phyloP scores from a whole-genome alignment of 2,329 filamentous ascomycete genomes.

The Biscogniauxia marginata region DNA sequence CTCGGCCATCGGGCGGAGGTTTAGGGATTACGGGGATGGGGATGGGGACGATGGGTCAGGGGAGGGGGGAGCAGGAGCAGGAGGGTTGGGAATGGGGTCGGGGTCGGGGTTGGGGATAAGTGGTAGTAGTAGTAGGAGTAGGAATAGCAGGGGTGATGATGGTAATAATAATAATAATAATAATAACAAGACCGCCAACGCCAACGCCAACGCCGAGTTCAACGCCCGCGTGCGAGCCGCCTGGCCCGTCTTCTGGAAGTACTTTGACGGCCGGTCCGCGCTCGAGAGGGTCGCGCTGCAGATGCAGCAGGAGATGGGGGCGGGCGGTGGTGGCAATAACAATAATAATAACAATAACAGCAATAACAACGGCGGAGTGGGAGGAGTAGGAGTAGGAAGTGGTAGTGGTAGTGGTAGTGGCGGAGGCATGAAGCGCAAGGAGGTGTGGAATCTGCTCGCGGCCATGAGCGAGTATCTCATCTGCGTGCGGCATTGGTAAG shows the following conservation, averaged over 20 bases:
- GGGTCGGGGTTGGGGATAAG: slow-evolving; percentile 7
- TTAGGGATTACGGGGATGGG: slow-evolving; percentile 30
- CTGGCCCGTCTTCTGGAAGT: slow-evolving; percentile 75
- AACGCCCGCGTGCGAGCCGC: slow-evolving; percentile 59
- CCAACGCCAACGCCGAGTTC: slow-evolving; percentile 34
- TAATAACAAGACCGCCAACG: too few relatives aligned
- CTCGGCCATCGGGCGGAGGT: slow-evolving; percentile 55
- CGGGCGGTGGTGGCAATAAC: slow-evolving; percentile 1
- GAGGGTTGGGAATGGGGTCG: not conserved
- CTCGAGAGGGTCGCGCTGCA: slow-evolving; percentile 77
- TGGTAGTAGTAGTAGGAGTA: too few relatives aligned
- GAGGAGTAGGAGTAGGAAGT: not conserved
- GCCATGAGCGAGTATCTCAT: slow-evolving; percentile 68
- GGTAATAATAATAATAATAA: too few relatives aligned
- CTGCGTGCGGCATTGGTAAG: slow-evolving; percentile 67
- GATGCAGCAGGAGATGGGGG: not conserved
- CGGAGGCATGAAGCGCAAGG: slow-evolving; percentile 81
- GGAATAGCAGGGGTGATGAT: too few relatives aligned
- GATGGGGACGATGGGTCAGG: not conserved
- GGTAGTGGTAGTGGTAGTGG: not conserved
- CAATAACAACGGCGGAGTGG: not conserved
- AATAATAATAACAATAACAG: not conserved
- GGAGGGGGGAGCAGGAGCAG: not conserved
- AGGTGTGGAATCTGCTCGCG: slow-evolving; percentile 66
- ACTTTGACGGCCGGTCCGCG: slow-evolving; percentile 83